Evolutionary conservation across 2,329 filamentous ascomycete genomes (phyloP), one percentile per base, ranked within the genome.

Genomic region (Colletotrichum orchidophilum): DNA sequence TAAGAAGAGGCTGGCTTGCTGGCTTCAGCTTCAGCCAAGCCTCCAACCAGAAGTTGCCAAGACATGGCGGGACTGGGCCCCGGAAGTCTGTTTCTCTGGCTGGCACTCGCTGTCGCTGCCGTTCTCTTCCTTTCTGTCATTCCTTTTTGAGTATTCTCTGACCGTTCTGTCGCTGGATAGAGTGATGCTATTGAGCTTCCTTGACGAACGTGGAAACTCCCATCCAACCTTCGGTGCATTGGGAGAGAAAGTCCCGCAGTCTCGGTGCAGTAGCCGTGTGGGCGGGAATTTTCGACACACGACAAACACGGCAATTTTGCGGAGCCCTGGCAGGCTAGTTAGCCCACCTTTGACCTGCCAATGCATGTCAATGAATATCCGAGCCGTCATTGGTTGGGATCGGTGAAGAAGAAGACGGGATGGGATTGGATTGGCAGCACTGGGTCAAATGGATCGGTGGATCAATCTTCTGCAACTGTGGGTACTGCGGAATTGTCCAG

Each of bases 271-370:
- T 26, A 70, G 63, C 68, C 63, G 68, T 66, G 55, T 70, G 63
- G 67, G 67, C 35, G 67, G 60, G 60, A 24, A 15, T 26, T 62
- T 27, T 27, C 60, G 50, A 63, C 61, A 57, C 53, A 49, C 61
- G 61, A 69, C 68, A 71, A 71, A 71, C 50, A 67, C 63, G 68
- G 68, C 63, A 67, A 67, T 67, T 70, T 70, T 67, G 68, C 68
- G 63, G 68, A 67, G 29, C 67, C 26, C 18, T 21, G 7, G 29
- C 58, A 18, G 35, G 26, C 12, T 21, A 49, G 39, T 18, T 24
- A 29, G 59, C 39, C 59, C 42, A 49, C 39, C 39, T 62, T 18
- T 31, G 35, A 12, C 52, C 35, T 58, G 35, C 62, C 61, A 50
- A 52, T 69, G 39, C 39, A 49, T 60, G 39, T 61, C 58, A 49